Percentiles rank a stretch among this genome's conserved stretches.
These are phyloP conservation scores for Apiospora arundinis DNA, from an alignment of 2,329 filamentous ascomycete genomes.

Conservation along the genomic window DNA sequence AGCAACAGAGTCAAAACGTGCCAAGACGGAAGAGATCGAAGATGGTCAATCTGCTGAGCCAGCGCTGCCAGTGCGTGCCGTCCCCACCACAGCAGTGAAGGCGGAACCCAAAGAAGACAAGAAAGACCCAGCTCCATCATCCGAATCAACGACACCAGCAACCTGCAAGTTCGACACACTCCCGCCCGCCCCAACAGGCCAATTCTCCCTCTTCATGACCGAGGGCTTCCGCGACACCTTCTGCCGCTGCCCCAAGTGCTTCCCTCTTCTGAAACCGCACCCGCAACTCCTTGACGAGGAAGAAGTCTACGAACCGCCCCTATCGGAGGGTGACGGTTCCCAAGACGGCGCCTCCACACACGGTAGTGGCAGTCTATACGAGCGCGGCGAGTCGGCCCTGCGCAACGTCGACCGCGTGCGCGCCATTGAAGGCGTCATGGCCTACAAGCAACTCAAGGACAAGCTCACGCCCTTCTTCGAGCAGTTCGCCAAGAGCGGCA, in stretches of 20 bases:
- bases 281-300: conserved; percentile 91
- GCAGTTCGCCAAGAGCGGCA: conserved; percentile 90
- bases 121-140: not conserved
- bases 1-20: conserved; percentile 53
- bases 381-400: conserved; percentile 90
- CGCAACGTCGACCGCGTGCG: conserved; percentile 90
- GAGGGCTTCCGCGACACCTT: conserved; percentile 80
- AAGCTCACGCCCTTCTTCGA: conserved; percentile 94
- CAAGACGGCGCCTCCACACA: conserved; percentile 63
- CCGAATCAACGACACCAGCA: not conserved
- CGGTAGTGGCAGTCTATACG: conserved; percentile 78
- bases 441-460: conserved; percentile 95
- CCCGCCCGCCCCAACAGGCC: conserved; percentile 58
- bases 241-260: conserved; percentile 85
- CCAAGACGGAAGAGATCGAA: conserved; percentile 50
- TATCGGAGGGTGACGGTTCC: conserved; percentile 66
- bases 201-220: conserved; percentile 83
- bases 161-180: conserved; percentile 68
- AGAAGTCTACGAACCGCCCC: conserved; percentile 88
- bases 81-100: conserved; percentile 28
- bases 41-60: conserved; percentile 23
- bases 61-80: conserved; percentile 1
- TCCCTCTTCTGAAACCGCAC: conserved; percentile 71
- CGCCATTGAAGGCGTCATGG: conserved; percentile 97
- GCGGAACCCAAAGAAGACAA: conserved; percentile 28